These are phyloP conservation scores for Lasiosphaeria ovina DNA, from an alignment of 495 filamentous ascomycete species.

Conservation along the genomic window DNA sequence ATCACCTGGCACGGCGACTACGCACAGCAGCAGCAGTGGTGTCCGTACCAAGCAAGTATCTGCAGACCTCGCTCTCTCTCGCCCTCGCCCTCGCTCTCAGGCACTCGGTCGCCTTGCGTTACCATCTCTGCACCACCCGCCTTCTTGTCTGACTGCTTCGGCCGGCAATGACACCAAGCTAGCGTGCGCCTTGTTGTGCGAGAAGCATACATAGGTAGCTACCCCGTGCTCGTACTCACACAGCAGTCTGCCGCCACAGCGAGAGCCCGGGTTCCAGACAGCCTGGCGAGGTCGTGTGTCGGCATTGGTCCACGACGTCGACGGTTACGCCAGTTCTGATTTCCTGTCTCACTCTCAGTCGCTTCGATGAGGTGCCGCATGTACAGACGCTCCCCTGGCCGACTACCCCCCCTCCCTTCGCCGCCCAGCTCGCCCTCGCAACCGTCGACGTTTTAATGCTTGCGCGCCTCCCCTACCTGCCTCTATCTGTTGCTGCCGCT, in stretches of 20 bases:
- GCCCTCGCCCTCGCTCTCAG: no score
- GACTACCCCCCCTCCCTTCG: background rate
- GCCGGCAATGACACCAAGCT: slow-evolving; percentile 10
- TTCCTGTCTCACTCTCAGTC: slow-evolving; percentile 14
- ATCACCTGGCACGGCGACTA: no score
- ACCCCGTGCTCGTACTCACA: no score
- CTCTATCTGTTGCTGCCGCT: no score
- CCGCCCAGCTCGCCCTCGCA: background rate
- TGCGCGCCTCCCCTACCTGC: background rate
- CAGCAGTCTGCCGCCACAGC: no score
- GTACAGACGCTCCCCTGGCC: slow-evolving; percentile 1
- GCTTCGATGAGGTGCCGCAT: slow-evolving; percentile 10
- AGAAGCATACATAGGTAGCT: slow-evolving; percentile 1
- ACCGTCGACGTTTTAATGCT: slow-evolving; percentile 10
- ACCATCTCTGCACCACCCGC: background rate
- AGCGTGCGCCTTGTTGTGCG: background rate
- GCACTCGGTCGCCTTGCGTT: background rate
- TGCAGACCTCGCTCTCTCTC: no score
- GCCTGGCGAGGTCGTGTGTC: background rate
- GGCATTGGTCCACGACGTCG: background rate
- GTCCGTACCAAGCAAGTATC: no score
- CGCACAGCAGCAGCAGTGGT: no score
- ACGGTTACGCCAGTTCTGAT: slow-evolving; percentile 12
- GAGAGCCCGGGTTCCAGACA: background rate
- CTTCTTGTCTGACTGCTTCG: slow-evolving; percentile 1